phyloP scores from a whole-genome alignment of 768 basidiomycete genomes.

The Pleurotus ostreatus region DNA sequence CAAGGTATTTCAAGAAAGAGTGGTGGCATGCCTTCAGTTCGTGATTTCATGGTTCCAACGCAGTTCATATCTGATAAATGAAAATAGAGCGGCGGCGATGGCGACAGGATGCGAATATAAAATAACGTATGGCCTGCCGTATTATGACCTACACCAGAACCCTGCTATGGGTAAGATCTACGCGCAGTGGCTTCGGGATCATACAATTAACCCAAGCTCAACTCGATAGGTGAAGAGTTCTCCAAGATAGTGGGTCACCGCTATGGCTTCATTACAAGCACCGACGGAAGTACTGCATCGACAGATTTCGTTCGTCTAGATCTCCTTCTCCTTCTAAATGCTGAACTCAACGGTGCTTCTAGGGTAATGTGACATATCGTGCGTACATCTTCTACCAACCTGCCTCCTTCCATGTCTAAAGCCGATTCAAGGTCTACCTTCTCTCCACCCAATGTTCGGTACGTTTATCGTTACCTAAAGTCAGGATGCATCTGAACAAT shows the following conservation, averaged over 20 bases:
- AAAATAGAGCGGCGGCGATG: conserved; percentile 56
- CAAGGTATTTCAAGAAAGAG: conserved; percentile 47
- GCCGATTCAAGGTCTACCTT: conserved; percentile 45
- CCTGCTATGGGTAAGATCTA: conserved; percentile 38
- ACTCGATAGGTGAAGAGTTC: conserved; percentile 46
- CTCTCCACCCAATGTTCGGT: conserved; percentile 65
- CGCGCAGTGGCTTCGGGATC: too few species aligned
- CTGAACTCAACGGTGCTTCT: conserved; percentile 9
- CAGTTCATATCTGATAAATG: background rate
- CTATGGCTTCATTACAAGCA: conserved; percentile 37
- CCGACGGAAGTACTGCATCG: conserved; percentile 46
- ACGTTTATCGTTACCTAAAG: conserved; percentile 16
- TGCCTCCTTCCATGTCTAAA: background rate
- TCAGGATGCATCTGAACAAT: conserved; percentile 22
- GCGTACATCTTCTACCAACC: conserved; percentile 14
- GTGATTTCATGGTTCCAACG: conserved; percentile 16
- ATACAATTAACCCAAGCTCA: too few species aligned
- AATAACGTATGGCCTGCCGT: conserved; percentile 35
- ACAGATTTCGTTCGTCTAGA: conserved; percentile 62
- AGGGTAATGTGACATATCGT: conserved; percentile 79
- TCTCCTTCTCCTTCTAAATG: conserved; percentile 8
- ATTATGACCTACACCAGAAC: conserved; percentile 61
- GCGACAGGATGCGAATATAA: conserved; percentile 58
- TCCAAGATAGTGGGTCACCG: conserved; percentile 37
- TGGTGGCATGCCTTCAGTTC: conserved; percentile 70